These are phyloP conservation scores for Cucumis hystrix DNA, from an alignment of 306 rosid species.

Conservation along the genomic window DNA sequence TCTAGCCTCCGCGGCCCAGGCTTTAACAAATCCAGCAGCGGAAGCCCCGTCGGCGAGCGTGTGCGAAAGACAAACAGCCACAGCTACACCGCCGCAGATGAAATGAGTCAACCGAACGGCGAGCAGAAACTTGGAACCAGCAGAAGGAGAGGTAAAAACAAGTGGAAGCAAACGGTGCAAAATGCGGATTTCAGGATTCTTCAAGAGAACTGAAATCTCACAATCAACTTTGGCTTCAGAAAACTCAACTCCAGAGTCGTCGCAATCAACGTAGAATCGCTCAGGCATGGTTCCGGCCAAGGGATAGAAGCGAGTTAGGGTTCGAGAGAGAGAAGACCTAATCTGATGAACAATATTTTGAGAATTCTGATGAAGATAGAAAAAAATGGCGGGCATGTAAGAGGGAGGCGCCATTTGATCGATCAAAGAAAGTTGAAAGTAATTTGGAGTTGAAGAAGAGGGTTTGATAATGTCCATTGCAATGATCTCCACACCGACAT, in stretches of 20 bases:
- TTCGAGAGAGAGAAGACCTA: conserved; percentile 14
- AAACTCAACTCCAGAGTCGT: conserved; percentile 11
- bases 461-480: conserved; percentile 24
- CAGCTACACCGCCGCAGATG: conserved; percentile 7
- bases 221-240: conserved; percentile 6
- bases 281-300: conserved; percentile 13
- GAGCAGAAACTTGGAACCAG: background rate
- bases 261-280: conserved; percentile 7
- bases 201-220: background rate
- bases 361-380: background rate
- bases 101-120: conserved; percentile 1
- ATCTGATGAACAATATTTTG: background rate
- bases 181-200: background rate
- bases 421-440: conserved; percentile 21
- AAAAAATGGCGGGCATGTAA: conserved; percentile 23
- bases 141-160: background rate
- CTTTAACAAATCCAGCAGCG: background rate
- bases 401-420: conserved; percentile 26
- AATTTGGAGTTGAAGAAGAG: conserved; percentile 21
- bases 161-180: background rate
- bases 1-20: conserved; percentile 8
- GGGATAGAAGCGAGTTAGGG: conserved; percentile 12
- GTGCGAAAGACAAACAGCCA: conserved; percentile 8
- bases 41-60: conserved; percentile 11
- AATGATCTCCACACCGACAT: conserved; percentile 8